Base-by-base conservation (phyloP, 371 early-diverging fungal genomes). In the Nematocida sp. region DNA sequence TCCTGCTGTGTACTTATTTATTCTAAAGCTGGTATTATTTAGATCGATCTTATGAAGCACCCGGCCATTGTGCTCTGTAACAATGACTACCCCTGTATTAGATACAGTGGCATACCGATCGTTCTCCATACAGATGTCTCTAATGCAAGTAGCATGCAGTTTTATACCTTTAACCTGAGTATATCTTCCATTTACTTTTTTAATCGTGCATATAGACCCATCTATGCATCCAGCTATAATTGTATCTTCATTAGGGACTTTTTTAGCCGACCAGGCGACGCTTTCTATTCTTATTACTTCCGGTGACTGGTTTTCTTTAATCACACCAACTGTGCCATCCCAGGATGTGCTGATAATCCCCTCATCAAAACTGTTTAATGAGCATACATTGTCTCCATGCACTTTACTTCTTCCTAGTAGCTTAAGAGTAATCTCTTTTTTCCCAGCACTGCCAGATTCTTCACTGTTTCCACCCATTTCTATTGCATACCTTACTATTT, bases 221-320 rank as follows among this genome's bases (percentile, higher is more conserved):
- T 87, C 85, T 20, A 85, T 84, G 72, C 86, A 87, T 2, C 82
- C 85, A 7, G 87, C 84, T 1, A 86, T 60, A 66, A 82, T 50
- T 0, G n/a, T 75, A 50, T 80, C 82, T 57, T 78, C 55, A 23
- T 71, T 55, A n/a, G 25, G 45, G 4, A 86, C 40, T 47, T 82
- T 71, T 18, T 81, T 72, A 42, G 66, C 73, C 55, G 62, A 39
- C 87, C 87, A 87, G 0, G 86, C 83, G 27, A 75, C 66, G 11
- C 54, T 73, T 46, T 85, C 85, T 62, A 84, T 85, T 39, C 42
- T 46, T n/a, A 83, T 42, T 18, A 23, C 72, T 42, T 70, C 50
- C 18, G 72, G 44, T 3, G 15, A 6, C 1, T 27, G 55, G 1
- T 18, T 9, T 6, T 55, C 61, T 54, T 71, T 69, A 64, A 72